Base-by-base conservation (phyloP, 1,284 basidiomycete species). In the Boletellus deceptivus region DNA sequence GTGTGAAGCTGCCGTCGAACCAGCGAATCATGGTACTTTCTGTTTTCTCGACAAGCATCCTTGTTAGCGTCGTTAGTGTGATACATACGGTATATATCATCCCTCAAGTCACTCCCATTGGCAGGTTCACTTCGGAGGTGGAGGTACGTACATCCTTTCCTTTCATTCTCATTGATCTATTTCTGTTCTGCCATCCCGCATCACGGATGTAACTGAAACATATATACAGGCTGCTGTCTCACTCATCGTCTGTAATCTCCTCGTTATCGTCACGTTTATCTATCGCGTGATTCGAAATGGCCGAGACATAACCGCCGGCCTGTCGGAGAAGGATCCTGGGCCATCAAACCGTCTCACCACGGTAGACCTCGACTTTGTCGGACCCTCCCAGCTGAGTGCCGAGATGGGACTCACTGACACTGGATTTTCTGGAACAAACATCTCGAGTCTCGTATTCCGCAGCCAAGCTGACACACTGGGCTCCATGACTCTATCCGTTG, bases 221-320 rank as follows among this genome's bases (percentile, higher is more conserved):
- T 31, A 31, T 13, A 2, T 1, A 43, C 33, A 65, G 66, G 42
- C 41, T 1, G 53, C 60, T 0, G 27, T 64, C 24, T 65, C 68
- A n/a, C 60, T 66, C 25, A 54, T 70, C 36, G 60, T 70, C 29
- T 70, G 66, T 46, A 70, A 66, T 25, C 62, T 66, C 13, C 64
- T 66, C 40, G 66, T 66, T 36, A 7, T 65, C 31, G 59, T 64
- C 22, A 56, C 64, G 2, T 67, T 66, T 22, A 1, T 69, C 37
- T 60, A 58, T 46, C 55, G 64, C 17, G 36, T 56, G 6, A 34
- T 31, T 3, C 35, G 46, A 24, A 48, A 49, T 4, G 54, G 51
- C 20, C 2, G 17, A 25, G 57, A 61, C 24, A 43, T 57, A 40
- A 42, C 49, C 25, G 39, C 43, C 0, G 40, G 43, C 2, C 13